Percentiles rank a stretch among this genome's conserved stretches.
Evolutionary conservation across 108 stramenopile species (phyloP).

Genomic region (Fragilariopsis cylindrus): DNA sequence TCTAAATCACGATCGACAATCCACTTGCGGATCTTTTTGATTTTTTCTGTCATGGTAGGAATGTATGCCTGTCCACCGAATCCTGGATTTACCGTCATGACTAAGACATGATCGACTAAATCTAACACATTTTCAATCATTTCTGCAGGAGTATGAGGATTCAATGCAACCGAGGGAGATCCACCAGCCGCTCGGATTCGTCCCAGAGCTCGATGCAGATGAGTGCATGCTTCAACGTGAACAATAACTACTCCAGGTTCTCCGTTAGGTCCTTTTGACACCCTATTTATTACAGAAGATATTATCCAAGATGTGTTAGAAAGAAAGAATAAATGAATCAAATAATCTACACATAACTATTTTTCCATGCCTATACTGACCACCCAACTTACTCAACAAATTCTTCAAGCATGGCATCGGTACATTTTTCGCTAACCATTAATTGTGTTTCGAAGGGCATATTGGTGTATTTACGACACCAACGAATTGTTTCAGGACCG

Average conservation of each 20-base stretch:
- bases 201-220: slow-evolving; percentile 13
- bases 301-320: too few relatives aligned
- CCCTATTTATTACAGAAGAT: not conserved
- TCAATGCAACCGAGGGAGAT: slow-evolving; percentile 19
- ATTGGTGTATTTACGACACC: slow-evolving; percentile 19
- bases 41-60: slow-evolving; percentile 49
- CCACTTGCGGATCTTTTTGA: slow-evolving; percentile 40
- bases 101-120: slow-evolving; percentile 51
- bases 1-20: slow-evolving; percentile 24
- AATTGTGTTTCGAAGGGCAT: slow-evolving; percentile 25
- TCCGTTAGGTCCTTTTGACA: slow-evolving; percentile 16
- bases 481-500: slow-evolving; percentile 2
- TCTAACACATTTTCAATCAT: slow-evolving; percentile 35
- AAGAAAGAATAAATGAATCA: too few relatives aligned
- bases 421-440: slow-evolving; percentile 27
- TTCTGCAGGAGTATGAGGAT: slow-evolving; percentile 24
- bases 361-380: not conserved
- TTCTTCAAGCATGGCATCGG: slow-evolving; percentile 20
- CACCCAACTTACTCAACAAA: not conserved
- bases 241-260: slow-evolving; percentile 26
- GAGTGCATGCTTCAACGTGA: slow-evolving; percentile 28
- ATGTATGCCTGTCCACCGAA: slow-evolving; percentile 68
- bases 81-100: slow-evolving; percentile 75
- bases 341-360: too few relatives aligned
- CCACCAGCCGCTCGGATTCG: slow-evolving; percentile 22